These are phyloP conservation scores for Musa troglodytarum DNA, from an alignment of 176 grass and related monocot species.

Conservation along the genomic window DNA sequence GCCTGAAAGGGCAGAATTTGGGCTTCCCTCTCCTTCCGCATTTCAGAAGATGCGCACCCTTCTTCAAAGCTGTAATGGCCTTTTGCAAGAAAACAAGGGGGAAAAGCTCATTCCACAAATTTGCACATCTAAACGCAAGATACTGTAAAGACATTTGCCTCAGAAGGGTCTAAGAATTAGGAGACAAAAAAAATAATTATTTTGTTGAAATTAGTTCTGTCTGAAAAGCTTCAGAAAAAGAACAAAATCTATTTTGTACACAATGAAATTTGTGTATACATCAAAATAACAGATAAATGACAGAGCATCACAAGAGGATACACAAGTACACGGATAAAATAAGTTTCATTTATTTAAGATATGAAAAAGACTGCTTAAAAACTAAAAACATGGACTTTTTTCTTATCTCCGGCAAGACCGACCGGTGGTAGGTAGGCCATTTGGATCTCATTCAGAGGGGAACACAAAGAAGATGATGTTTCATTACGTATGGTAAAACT, in stretches of 20 bases:
- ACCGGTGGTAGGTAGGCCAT: too few species aligned
- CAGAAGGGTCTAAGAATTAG: too few species aligned
- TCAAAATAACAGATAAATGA: too few species aligned
- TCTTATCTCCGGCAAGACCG: too few species aligned
- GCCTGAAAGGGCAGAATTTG: conserved; percentile 69
- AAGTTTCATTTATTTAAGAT: too few species aligned
- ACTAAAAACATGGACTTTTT: too few species aligned
- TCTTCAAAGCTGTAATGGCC: conserved; percentile 84
- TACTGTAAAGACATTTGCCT: neutral
- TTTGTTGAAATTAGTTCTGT: too few species aligned
- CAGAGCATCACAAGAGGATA: neutral
- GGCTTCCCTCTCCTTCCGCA: conserved; percentile 91
- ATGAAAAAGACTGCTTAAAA: too few species aligned
- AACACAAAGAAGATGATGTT: too few species aligned
- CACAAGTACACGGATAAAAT: neutral
- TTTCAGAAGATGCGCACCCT: conserved; percentile 83
- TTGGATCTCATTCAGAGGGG: too few species aligned
- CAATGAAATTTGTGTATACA: neutral
- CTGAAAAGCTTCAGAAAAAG: neutral
- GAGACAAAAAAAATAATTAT: too few species aligned
- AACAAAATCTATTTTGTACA: neutral
- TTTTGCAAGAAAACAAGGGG: conserved; percentile 27
- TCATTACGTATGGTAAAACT: too few species aligned
- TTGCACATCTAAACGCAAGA: neutral
- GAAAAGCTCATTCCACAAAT: conserved; percentile 2